A percentile compares a stretch with the other conserved stretches of the same genome.
These are phyloP conservation scores for Nakaseomyces kungkrabaensis DNA, from an alignment of 1,139 yeast genomes.

Conservation along the genomic window DNA sequence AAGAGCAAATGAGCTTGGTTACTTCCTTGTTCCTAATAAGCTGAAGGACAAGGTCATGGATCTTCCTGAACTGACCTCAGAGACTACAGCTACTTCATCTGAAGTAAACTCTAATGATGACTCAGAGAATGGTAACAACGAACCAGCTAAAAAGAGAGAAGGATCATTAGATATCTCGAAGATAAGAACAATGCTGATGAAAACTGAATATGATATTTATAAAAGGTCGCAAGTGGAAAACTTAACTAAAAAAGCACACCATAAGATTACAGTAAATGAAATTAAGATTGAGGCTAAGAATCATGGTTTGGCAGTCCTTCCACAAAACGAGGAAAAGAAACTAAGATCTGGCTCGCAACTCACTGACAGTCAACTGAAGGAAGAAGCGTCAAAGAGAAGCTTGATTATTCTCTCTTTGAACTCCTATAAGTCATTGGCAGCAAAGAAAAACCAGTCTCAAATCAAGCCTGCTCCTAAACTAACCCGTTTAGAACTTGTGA, in stretches of 20 bases:
- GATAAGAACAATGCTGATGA: not conserved
- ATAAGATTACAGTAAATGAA: not conserved
- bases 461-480: not conserved
- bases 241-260: not conserved
- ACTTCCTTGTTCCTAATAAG: not conserved
- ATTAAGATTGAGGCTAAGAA: not conserved
- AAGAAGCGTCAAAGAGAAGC: constrained; percentile 1
- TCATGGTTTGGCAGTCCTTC: constrained; percentile 4
- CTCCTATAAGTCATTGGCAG: not conserved
- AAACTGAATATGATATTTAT: not conserved
- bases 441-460: not conserved
- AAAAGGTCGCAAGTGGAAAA: not conserved
- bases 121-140: not conserved
- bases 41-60: not conserved
- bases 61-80: constrained; percentile 1
- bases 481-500: constrained; percentile 1
- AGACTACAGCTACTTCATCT: not conserved
- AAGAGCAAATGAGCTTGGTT: not conserved
- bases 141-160: not conserved
- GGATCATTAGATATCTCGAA: not conserved
- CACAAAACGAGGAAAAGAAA: constrained; percentile 7
- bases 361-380: not conserved
- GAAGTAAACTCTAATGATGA: not conserved
- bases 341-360: not conserved
- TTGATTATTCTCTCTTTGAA: not conserved